Conservation (phyloP, 129 eudicot species). For the Smallanthus sonchifolius region DNA sequence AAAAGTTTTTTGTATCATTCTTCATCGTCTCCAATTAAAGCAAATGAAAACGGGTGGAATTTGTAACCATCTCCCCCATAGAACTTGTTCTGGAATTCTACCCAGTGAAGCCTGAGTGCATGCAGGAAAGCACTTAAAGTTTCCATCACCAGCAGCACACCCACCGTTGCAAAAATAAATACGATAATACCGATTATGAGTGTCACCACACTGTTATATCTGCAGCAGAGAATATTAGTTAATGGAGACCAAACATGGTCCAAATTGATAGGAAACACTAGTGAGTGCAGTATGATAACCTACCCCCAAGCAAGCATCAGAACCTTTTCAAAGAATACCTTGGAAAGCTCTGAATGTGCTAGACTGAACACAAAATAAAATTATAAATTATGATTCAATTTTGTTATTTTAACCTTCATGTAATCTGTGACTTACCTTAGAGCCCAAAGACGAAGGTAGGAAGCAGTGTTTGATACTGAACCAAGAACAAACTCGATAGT, state of each 20-base stretch:
- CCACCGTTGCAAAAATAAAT: slow-evolving; percentile 75
- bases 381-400: background rate
- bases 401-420: background rate
- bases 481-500: slow-evolving; percentile 93
- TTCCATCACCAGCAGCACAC: slow-evolving; percentile 81
- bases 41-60: slow-evolving; percentile 70
- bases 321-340: slow-evolving; percentile 77
- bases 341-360: slow-evolving; percentile 90
- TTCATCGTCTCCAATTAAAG: slow-evolving; percentile 53
- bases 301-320: slow-evolving; percentile 86
- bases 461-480: slow-evolving; percentile 88
- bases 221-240: slow-evolving; percentile 25
- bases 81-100: slow-evolving; percentile 79
- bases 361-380: slow-evolving; percentile 49
- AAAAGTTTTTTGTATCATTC: slow-evolving; percentile 32
- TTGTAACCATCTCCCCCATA: slow-evolving; percentile 79
- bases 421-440: slow-evolving; percentile 45
- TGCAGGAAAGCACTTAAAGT: slow-evolving; percentile 88
- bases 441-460: slow-evolving; percentile 95
- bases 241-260: background rate
- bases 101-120: slow-evolving; percentile 94
- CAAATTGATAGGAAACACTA: background rate
- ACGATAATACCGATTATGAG: slow-evolving; percentile 55
- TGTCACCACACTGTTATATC: slow-evolving; percentile 57
- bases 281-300: slow-evolving; percentile 9